A percentile compares a stretch with the other conserved stretches of the same genome.
These are phyloP conservation scores for Trichoderma guizhouense DNA, from an alignment of 2,329 filamentous ascomycete genomes.

Conservation along the genomic window DNA sequence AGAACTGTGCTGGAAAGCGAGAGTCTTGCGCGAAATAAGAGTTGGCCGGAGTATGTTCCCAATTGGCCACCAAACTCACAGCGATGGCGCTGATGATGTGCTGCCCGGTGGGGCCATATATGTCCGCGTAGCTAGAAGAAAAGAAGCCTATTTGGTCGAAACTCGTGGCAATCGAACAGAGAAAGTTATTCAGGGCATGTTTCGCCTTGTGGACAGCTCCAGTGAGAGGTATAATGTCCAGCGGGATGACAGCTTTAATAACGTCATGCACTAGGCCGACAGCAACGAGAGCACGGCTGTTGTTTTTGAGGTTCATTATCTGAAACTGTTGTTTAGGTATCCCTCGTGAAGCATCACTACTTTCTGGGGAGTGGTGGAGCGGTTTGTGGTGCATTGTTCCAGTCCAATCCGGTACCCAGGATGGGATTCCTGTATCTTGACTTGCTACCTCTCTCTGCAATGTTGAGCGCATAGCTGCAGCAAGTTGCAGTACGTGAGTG, in stretches of 20 bases:
- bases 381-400: neutral
- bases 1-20: neutral
- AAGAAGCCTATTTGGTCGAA: neutral
- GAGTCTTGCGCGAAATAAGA: neutral
- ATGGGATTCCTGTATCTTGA: neutral
- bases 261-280: neutral
- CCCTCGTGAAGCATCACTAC: neutral
- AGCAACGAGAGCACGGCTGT: neutral
- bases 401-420: neutral
- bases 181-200: neutral
- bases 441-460: too few relatives aligned
- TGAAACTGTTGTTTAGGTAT: neutral
- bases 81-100: neutral
- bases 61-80: neutral
- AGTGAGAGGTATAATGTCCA: neutral
- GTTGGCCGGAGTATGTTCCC: constrained; percentile 1
- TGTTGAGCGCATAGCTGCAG: neutral
- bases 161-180: neutral
- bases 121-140: neutral
- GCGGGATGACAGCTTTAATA: neutral
- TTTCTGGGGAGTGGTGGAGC: neutral
- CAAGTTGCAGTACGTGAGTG: constrained; percentile 2
- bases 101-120: neutral
- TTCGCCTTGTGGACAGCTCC: neutral
- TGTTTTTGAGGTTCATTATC: neutral